phyloP scores from a whole-genome alignment of 2,329 filamentous ascomycete genomes.

The Cercospora citrullina region DNA sequence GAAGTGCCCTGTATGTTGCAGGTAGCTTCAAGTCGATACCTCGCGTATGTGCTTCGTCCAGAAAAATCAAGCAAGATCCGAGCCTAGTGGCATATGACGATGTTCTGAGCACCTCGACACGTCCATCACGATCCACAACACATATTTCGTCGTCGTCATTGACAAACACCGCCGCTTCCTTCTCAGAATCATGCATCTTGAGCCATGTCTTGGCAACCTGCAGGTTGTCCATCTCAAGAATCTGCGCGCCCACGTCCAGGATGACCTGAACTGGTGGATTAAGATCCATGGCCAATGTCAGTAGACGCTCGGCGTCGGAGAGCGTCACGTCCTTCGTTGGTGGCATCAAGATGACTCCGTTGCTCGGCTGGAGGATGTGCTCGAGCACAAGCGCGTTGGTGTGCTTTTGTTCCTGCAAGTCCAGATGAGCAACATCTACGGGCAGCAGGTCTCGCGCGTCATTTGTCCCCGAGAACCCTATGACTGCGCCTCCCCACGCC shows the following conservation, averaged over 20 bases:
- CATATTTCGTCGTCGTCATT: constrained; percentile 56
- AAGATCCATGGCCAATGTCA: constrained; percentile 48
- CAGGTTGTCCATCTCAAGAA: constrained; percentile 63
- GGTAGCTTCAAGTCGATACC: constrained; percentile 69
- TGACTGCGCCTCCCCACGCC: constrained; percentile 56
- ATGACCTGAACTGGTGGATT: constrained; percentile 56
- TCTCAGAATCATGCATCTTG: not conserved
- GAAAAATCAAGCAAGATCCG: constrained; percentile 62
- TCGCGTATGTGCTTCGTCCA: constrained; percentile 70
- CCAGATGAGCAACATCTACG: constrained; percentile 60
- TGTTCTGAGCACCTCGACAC: constrained; percentile 52
- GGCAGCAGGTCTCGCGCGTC: constrained; percentile 63
- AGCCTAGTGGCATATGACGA: constrained; percentile 61
- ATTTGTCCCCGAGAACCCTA: constrained; percentile 72
- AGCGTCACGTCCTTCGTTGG: not conserved
- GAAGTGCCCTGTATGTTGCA: constrained; percentile 58
- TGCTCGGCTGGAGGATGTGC: constrained; percentile 58
- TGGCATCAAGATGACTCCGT: constrained; percentile 36
- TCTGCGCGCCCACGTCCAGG: constrained; percentile 69
- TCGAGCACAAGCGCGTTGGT: constrained; percentile 68
- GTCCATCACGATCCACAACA: constrained; percentile 54
- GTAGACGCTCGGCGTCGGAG: constrained; percentile 39
- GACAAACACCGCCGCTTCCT: constrained; percentile 59
- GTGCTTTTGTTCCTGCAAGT: constrained; percentile 57
- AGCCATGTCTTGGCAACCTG: constrained; percentile 59